Percentiles rank a stretch among this genome's conserved stretches.
These are phyloP conservation scores for Argentina anserina DNA, from an alignment of 306 rosid genomes.

Conservation along the genomic window DNA sequence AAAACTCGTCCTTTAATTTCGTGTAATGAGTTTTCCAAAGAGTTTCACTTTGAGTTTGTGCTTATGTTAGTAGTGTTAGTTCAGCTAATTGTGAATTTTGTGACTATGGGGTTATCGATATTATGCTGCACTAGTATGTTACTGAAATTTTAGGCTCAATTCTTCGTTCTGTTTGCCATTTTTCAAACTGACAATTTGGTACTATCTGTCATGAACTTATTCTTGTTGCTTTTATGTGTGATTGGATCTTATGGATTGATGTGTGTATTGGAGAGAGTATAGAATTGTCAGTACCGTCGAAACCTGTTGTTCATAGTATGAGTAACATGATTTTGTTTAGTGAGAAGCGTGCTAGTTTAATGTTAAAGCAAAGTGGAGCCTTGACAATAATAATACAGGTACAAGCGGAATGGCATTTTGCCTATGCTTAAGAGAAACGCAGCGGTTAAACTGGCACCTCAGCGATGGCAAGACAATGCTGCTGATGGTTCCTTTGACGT, in stretches of 20 bases:
- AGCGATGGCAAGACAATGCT: conserved; percentile 94
- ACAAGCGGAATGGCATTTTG: conserved; percentile 80
- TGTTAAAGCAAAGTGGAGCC: conserved; percentile 25
- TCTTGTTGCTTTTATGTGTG: neutral
- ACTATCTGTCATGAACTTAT: neutral
- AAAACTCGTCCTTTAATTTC: neutral
- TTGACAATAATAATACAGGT: conserved; percentile 45
- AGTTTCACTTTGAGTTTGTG: neutral
- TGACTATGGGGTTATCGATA: neutral
- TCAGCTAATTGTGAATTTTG: neutral
- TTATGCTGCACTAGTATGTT: neutral
- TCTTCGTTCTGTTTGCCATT: neutral
- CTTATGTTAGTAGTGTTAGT: neutral
- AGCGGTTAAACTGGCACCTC: conserved; percentile 76
- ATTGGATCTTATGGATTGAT: neutral
- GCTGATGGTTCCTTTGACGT: conserved; percentile 79
- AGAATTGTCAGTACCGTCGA: neutral
- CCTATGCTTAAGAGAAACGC: conserved; percentile 89
- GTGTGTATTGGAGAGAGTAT: neutral
- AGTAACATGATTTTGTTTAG: conserved; percentile 3
- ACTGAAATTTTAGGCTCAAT: neutral
- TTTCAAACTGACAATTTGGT: neutral
- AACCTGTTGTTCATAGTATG: neutral
- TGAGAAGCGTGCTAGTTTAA: conserved; percentile 11
- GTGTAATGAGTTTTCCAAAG: neutral